These are phyloP conservation scores for Blepharisma japonicum DNA, from an alignment of 73 alveolate species.

Conservation along the genomic window DNA sequence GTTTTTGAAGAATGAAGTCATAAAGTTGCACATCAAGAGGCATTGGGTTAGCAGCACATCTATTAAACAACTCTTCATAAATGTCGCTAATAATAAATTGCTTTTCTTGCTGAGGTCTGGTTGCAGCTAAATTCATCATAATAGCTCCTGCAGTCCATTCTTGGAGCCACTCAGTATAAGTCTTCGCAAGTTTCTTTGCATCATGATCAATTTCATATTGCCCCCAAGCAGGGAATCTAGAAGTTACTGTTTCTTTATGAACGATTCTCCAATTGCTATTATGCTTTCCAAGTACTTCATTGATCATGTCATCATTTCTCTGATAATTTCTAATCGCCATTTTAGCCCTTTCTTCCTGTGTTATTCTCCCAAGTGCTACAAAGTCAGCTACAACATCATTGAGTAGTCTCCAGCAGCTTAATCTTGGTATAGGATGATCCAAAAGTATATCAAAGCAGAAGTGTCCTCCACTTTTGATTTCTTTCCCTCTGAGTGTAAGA, in stretches of 20 bases:
- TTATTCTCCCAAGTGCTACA: background rate
- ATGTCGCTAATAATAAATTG: background rate
- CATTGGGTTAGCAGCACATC: background rate
- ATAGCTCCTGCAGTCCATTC: slow-evolving; percentile 18
- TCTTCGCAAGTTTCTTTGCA: background rate
- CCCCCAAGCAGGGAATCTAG: slow-evolving; percentile 8
- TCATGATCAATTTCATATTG: background rate
- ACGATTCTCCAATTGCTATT: background rate
- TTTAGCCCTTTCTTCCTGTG: slow-evolving; percentile 6
- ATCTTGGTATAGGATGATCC: background rate
- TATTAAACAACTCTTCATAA: background rate
- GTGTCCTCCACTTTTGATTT: background rate
- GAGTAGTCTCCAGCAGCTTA: background rate
- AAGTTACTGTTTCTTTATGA: background rate
- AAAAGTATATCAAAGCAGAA: background rate
- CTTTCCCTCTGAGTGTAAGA: background rate
- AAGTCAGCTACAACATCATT: background rate
- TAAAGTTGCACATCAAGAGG: background rate
- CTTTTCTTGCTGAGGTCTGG: slow-evolving; percentile 8
- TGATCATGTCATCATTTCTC: background rate
- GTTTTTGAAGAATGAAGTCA: background rate
- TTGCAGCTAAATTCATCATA: background rate
- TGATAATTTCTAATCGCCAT: background rate
- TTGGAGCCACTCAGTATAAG: slow-evolving; percentile 9
- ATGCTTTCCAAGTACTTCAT: background rate